Conservation (phyloP, 768 basidiomycete species). For the Lactarius hatsudake region DNA sequence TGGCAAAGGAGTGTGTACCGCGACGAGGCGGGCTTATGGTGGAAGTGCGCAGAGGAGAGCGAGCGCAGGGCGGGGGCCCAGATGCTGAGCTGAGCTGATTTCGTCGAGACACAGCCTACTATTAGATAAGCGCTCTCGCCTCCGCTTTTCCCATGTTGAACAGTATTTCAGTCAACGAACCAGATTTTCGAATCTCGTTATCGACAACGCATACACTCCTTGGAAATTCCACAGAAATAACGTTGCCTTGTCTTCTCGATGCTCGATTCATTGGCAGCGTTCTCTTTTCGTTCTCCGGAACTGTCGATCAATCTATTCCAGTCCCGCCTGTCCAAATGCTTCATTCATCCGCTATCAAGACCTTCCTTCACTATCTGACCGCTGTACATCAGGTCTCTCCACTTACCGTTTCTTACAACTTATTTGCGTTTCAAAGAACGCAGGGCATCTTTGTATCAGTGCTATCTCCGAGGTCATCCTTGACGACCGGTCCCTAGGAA, state of each 20-base stretch:
- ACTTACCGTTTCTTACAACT: constrained; percentile 8
- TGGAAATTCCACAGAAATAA: constrained; percentile 34
- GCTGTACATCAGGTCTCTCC: neutral
- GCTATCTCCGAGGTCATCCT: constrained; percentile 21
- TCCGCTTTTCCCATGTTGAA: constrained; percentile 28
- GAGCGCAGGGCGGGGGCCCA: constrained; percentile 4
- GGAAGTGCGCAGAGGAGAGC: constrained; percentile 4
- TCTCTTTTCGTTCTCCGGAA: constrained; percentile 52
- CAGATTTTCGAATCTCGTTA: constrained; percentile 46
- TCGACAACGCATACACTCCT: constrained; percentile 45
- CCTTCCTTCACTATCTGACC: constrained; percentile 50
- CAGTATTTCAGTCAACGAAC: constrained; percentile 43
- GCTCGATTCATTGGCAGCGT: constrained; percentile 51
- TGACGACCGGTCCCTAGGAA: constrained; percentile 1
- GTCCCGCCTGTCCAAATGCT: constrained; percentile 42
- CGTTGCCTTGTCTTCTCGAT: constrained; percentile 42
- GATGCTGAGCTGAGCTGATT: constrained; percentile 10
- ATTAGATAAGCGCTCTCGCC: constrained; percentile 22
- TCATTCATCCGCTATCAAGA: constrained; percentile 48
- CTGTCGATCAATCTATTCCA: constrained; percentile 41
- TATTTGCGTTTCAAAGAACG: constrained; percentile 46
- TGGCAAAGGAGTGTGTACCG: constrained; percentile 10
- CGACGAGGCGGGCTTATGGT: constrained; percentile 17
- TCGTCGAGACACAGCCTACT: constrained; percentile 12
- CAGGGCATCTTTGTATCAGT: constrained; percentile 14